Base-by-base conservation (phyloP, 2,329 filamentous ascomycete genomes). In the Blumeria hordei region DNA sequence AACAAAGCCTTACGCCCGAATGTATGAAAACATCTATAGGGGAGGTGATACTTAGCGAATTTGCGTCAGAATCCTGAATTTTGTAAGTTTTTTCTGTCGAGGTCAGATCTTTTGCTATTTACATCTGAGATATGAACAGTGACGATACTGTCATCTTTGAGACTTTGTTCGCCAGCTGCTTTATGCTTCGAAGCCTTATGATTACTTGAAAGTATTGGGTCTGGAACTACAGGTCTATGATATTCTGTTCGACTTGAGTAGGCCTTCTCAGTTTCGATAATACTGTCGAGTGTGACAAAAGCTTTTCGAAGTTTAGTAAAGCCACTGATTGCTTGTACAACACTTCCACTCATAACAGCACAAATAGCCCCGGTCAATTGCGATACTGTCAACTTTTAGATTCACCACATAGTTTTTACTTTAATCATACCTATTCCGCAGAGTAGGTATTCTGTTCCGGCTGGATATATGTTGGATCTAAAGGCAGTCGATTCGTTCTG, bases 221-320 rank as follows among this genome's bases (percentile, higher is more conserved):
- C 54, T 18, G 59, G 59, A 32, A 54, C 33, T 21, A 59, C n/a
- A 47, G 60, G 60, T 37, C 37, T 55, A 16, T 58, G 55, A 14
- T 59, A 59, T 14, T 55, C 56, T 55, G 55, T 61, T 37, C 65
- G 65, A 51, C 67, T 63, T n/a, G 73, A 55, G 58, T 70, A 71
- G 58, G 74, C 78, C 28, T 75, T 75, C 68, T 94, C 88, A 36
- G 81, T 76, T 57, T 83, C 76, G 64, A 88, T 74, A 55, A 98
- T 85, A 9, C 74, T 74, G 62, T 94, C 84, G 3, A 98, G 72
- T 0, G 87, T 83, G 41, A 87, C 71, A 63, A 85, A 96, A 0
- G 90, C 90, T 66, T 93, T 94, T 58, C 90, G 76, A 61, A 96
- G 69, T 68, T 92, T 94, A 65, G 94, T 93, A 64, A 96, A 96